These are phyloP conservation scores for Anthracocystis setariae DNA, from an alignment of 1,284 basidiomycete species.

Conservation along the genomic window DNA sequence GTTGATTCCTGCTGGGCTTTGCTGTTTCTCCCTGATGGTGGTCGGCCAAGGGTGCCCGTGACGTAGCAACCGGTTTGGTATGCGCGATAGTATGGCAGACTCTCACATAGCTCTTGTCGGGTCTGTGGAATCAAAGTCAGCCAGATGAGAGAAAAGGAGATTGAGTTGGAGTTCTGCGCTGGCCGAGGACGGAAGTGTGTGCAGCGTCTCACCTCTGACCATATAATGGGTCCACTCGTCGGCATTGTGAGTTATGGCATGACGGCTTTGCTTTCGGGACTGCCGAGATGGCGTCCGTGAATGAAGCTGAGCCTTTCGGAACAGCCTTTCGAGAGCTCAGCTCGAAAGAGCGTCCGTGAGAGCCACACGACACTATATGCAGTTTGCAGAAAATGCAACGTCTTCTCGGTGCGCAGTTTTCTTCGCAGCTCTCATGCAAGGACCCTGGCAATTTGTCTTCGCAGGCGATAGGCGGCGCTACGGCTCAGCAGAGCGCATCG, in stretches of 20 bases:
- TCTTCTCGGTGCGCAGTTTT: slow-evolving; percentile 4
- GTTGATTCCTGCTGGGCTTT: background rate
- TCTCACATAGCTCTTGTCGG: slow-evolving; percentile 54
- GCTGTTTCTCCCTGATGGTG: slow-evolving; percentile 5
- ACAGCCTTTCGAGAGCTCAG: background rate
- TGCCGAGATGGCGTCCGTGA: background rate
- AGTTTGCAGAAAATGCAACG: background rate
- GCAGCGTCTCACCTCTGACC: slow-evolving; percentile 25
- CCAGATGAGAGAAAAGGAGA: background rate
- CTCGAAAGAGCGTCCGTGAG: background rate
- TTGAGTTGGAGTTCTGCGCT: background rate
- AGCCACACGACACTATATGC: background rate
- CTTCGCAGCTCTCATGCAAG: slow-evolving; percentile 6
- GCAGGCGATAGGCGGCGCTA: slow-evolving; percentile 11
- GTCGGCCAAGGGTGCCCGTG: slow-evolving; percentile 7
- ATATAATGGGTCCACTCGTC: slow-evolving; percentile 34
- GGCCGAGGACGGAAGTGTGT: background rate
- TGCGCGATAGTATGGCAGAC: slow-evolving; percentile 51
- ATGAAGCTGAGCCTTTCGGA: background rate
- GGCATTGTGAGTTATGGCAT: slow-evolving; percentile 7
- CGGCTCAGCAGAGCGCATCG: background rate
- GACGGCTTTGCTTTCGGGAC: too few species aligned
- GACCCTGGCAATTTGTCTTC: slow-evolving; percentile 4
- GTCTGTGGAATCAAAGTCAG: slow-evolving; percentile 8
- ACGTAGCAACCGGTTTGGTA: slow-evolving; percentile 51